Evolutionary conservation across 1,284 basidiomycete species (phyloP).

Genomic region (Grifola frondosa): DNA sequence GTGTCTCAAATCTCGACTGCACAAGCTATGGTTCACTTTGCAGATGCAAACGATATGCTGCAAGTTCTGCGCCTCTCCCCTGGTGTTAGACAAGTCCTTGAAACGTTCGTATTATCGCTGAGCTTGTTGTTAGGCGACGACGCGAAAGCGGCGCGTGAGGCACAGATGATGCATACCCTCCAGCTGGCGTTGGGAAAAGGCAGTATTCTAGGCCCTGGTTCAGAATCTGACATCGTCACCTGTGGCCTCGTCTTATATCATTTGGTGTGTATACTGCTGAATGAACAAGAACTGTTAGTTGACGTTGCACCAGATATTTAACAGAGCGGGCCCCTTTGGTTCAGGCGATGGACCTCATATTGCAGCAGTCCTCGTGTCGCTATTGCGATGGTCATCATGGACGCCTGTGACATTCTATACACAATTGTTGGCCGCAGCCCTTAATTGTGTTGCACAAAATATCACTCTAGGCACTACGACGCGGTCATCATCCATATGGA

Average conservation of each 20-base stretch:
- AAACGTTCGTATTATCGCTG: conserved; percentile 57
- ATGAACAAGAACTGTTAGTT: conserved; percentile 1
- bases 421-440: conserved; percentile 60
- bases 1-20: conserved; percentile 57
- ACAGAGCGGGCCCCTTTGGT: conserved; percentile 59
- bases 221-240: conserved; percentile 62
- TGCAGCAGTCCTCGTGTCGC: conserved; percentile 54
- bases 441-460: conserved; percentile 60
- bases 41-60: conserved; percentile 56
- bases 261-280: conserved; percentile 44
- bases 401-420: conserved; percentile 65
- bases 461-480: conserved; percentile 30
- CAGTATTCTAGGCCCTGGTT: conserved; percentile 53
- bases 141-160: conserved; percentile 61
- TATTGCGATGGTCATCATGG: conserved; percentile 67
- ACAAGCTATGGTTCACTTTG: conserved; percentile 54
- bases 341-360: conserved; percentile 56
- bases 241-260: conserved; percentile 59
- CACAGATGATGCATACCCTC: conserved; percentile 64
- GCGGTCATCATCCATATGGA: conserved; percentile 53
- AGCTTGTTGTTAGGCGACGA: conserved; percentile 64
- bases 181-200: conserved; percentile 58
- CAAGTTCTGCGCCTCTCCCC: conserved; percentile 48
- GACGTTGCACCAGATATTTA: conserved; percentile 45
- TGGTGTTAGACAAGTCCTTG: conserved; percentile 55